Evolutionary conservation across 257 asterid species (phyloP), one percentile per base, ranked within the genome.

Genomic region (Solanum sparsipilum): DNA sequence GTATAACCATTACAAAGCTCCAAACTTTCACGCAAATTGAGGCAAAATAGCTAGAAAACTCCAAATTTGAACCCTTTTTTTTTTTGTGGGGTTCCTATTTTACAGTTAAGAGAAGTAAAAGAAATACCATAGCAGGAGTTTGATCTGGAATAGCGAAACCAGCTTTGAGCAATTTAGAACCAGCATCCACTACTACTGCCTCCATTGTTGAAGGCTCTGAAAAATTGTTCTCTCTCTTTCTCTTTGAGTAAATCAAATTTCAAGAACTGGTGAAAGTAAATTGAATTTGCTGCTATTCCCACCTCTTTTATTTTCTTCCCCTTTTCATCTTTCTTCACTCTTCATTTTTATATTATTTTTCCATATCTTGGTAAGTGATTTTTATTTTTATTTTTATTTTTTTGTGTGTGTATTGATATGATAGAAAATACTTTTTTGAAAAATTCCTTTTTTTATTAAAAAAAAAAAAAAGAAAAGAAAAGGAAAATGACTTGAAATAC

Each of bases 81-180:
- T 7, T 21, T 27, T 27, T 27, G 2, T 10, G 60, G 86, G 58
- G 58, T 32, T 86, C 36, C 31, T 29, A 4, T 39, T 18, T 4
- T n/a, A 6, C 18, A 10, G 75, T 67, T 56, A 1, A 16, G 5
- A 87, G 13, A n/a, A 46, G 38, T 32, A 10, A 18, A 36, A 44
- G 0, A 15, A 38, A 68, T 91, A 96, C 98, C 96, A 94, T 90
- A n/a, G 99, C 90, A 86, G 99, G 99, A 83, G 98, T 95, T 88
- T 96, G 98, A 89, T 97, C 99, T 16, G 99, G 99, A 81, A 93
- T 93, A 70, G 98, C 95, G 35, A 95, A 97, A 44, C 99, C 99
- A 84, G 98, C 96, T 91, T 97, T 97, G 86, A 97, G 96, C 82
- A 96, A 90, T 89, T 95, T 93, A 67, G 95, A 88, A 67, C 99